Evolutionary conservation across 768 basidiomycete species (phyloP).

Genomic region (Leucocoprinus birnbaumii): DNA sequence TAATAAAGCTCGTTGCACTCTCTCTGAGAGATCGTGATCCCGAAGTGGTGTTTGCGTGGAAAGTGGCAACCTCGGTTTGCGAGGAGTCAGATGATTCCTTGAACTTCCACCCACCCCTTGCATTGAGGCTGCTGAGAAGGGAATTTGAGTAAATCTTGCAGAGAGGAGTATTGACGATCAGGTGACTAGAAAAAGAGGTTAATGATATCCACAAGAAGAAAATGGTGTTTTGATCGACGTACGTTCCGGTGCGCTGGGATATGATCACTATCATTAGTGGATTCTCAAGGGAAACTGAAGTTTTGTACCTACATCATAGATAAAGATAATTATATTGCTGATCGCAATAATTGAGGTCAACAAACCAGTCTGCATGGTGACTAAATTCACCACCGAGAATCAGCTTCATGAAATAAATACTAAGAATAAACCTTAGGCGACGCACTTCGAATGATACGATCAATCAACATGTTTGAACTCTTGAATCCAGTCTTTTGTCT

Average conservation of each 20-base stretch:
- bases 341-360: slow-evolving; percentile 32
- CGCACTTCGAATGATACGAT: slow-evolving; percentile 39
- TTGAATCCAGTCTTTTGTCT: slow-evolving; percentile 40
- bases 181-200: slow-evolving; percentile 22
- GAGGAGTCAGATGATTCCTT: background rate
- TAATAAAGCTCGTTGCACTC: no score
- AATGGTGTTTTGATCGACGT: no score
- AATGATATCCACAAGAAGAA: background rate
- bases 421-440: background rate
- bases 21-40: no score
- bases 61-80: no score
- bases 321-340: slow-evolving; percentile 27
- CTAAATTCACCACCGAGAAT: no score
- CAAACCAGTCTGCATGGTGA: slow-evolving; percentile 35
- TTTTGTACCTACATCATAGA: slow-evolving; percentile 22
- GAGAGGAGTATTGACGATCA: slow-evolving; percentile 34
- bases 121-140: slow-evolving; percentile 36
- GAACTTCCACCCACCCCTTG: slow-evolving; percentile 8
- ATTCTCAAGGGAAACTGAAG: no score
- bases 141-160: slow-evolving; percentile 40
- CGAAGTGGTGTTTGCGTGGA: no score
- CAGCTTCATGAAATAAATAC: no score
- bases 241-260: slow-evolving; percentile 17
- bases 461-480: slow-evolving; percentile 36
- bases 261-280: no score